Conservation (phyloP, 768 basidiomycete species). For the Leccinum incarnatum region DNA sequence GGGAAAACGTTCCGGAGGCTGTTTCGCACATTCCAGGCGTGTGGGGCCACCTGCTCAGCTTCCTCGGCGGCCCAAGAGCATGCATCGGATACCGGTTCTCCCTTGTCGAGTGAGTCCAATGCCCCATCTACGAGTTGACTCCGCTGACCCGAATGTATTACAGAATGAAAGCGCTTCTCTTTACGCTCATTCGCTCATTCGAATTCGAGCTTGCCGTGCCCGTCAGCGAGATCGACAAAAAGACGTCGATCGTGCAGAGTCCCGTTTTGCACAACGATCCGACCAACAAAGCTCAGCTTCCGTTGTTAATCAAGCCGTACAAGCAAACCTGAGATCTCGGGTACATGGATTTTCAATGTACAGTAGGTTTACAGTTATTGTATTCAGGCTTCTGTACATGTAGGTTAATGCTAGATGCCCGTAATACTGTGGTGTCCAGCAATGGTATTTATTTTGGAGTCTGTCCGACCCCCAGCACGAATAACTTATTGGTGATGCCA, state of each 20-base stretch:
- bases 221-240: slow-evolving; percentile 35
- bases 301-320: slow-evolving; percentile 30
- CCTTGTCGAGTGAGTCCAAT: slow-evolving; percentile 47
- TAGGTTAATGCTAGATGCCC: not conserved
- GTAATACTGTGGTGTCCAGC: too few species aligned
- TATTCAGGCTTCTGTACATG: not conserved
- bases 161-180: not conserved
- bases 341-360: not conserved
- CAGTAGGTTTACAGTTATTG: not conserved
- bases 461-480: too few species aligned
- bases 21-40: slow-evolving; percentile 52
- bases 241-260: slow-evolving; percentile 36
- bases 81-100: slow-evolving; percentile 71
- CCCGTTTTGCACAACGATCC: slow-evolving; percentile 42
- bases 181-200: slow-evolving; percentile 44
- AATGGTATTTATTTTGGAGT: too few species aligned
- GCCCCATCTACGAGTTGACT: not conserved
- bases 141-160: not conserved
- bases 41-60: slow-evolving; percentile 57
- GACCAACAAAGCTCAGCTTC: slow-evolving; percentile 41
- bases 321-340: not conserved
- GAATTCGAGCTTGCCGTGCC: slow-evolving; percentile 54
- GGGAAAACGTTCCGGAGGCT: slow-evolving; percentile 47
- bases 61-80: slow-evolving; percentile 61
- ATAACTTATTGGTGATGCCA: not conserved